Evolutionary conservation across 2,329 filamentous ascomycete species (phyloP), one percentile per base, ranked within the genome.

Genomic region (Exophiala oligosperma): DNA sequence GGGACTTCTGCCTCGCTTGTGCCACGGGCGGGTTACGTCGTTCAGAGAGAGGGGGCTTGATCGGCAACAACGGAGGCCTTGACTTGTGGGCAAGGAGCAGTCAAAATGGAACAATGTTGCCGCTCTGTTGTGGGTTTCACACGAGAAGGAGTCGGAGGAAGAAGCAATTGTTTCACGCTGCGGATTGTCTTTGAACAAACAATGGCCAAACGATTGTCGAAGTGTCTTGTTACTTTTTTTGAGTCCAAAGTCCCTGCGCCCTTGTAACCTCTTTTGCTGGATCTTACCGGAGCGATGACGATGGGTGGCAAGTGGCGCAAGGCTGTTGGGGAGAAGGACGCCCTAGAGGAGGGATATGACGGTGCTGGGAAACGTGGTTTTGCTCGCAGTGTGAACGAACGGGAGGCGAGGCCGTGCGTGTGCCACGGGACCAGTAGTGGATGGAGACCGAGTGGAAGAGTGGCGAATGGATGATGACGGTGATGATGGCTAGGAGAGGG

Each of bases 51-150:
- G 55, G 44, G 28, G 24, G 26, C 26, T 37, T 52, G 55, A 61
- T 61, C 57, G 57, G 55, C 57, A 60, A 29, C 47, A 49, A 55
- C 46, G 41, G 41, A 21, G 48, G 49, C 23, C 48, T 44, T 51
- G 24, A 46, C 40, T 46, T 56, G 28, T n/a, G 29, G 23, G 17
- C 21, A 52, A 37, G 51, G 51, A 32, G 52, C 32, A 47, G 50
- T 54, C n/a, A n/a, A 17, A 26, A 48, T 48, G n/a, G 46, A 26
- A 29, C 46, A 29, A 43, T n/a, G 57, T 54, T 21, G 24, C 32
- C 21, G 14, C 9, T 47, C 8, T 26, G n/a, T 32, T 17, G 49
- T 55, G 56, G 50, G 50, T 58, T 54, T 59, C 38, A 44, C 28
- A 24, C 47, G 21, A 37, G 21, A 35, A n/a, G 48, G 51, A 37